Conservation (phyloP, 495 filamentous ascomycete genomes). For the Aspergillus funiculosus region DNA sequence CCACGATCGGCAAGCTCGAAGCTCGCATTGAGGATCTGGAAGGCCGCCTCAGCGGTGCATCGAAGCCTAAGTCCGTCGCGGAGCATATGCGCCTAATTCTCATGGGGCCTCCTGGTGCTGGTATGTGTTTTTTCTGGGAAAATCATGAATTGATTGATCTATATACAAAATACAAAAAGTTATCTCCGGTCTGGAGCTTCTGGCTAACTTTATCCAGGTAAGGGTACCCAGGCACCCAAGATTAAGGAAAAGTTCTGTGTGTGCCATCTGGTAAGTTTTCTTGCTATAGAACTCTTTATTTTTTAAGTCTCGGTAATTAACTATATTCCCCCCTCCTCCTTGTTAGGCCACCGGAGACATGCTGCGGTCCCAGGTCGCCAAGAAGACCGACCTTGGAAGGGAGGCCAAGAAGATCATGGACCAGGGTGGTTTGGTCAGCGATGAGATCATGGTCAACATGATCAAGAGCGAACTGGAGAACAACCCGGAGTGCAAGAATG, state of each 20-base stretch:
- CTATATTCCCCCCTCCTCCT: too few relatives aligned
- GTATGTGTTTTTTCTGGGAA: slow-evolving; percentile 50
- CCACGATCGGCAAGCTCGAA: slow-evolving; percentile 78
- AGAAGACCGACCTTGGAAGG: slow-evolving; percentile 89
- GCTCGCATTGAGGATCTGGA: slow-evolving; percentile 75
- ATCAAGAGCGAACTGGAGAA: slow-evolving; percentile 93
- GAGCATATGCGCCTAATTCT: slow-evolving; percentile 86
- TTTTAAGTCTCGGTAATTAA: too few relatives aligned
- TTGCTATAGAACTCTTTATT: neutral
- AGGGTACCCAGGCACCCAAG: slow-evolving; percentile 96
- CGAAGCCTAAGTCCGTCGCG: slow-evolving; percentile 42
- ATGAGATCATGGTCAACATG: slow-evolving; percentile 99
- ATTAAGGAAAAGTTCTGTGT: slow-evolving; percentile 96
- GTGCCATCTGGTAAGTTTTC: slow-evolving; percentile 81
- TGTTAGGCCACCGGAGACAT: slow-evolving; percentile 94
- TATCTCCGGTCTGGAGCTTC: slow-evolving; percentile 16
- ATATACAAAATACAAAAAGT: slow-evolving; percentile 13
- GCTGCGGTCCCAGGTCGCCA: slow-evolving; percentile 96
- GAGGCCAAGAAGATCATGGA: slow-evolving; percentile 99
- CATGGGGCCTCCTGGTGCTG: slow-evolving; percentile 95
- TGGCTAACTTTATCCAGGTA: slow-evolving; percentile 59
- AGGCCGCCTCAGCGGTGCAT: slow-evolving; percentile 49
- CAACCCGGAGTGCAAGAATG: slow-evolving; percentile 94
- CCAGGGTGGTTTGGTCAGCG: slow-evolving; percentile 90
- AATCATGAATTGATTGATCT: too few relatives aligned